Evolutionary conservation across 306 rosid genomes (phyloP), one percentile per base, ranked within the genome.

Genomic region (Rosa multiflora): DNA sequence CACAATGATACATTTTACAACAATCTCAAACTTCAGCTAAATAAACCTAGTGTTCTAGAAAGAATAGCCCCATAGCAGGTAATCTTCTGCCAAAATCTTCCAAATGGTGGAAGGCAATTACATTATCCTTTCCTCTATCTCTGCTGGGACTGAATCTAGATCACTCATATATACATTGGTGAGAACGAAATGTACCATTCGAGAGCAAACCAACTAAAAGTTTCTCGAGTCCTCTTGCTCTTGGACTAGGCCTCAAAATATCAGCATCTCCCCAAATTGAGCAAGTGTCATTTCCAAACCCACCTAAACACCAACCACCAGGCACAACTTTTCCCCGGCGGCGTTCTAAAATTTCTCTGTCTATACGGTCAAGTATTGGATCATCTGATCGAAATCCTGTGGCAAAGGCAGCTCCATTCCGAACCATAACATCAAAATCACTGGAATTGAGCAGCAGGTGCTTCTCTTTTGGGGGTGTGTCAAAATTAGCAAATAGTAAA

Each of bases 241-340:
- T 94, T 35, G 69, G 26, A 23, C 97, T 89, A 2, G 99, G 99
- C 85, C 99, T 91, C 86, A 95, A 82, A 82, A 95, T 84, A 63
- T 84, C 85, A 10, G 99, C 98, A 89, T 95, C 94, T 66, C 99
- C 99, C 99, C 99, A 95, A 8, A 85, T 89, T 6, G 89, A 80
- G 78, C 99, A 95, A 0, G 97, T 86, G 72, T 18, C 84, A 63
- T 95, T 95, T 73, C 88, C 90, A 67, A 90, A 76, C 87, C 86
- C 94, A 29, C 97, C 98, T 79, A 93, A 77, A 86, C 99, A 95
- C 99, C 99, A 95, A 14, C 99, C 99, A 75, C 99, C 98, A 0
- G 99, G 97, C 80, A 90, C 88, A 66, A 86, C 88, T 1, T 85
- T 82, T 29, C 87, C 74, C 13, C 68, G 81, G 37, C 77, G 63